Conservation (phyloP, 208 protist genomes). For the Herpetomonas samuelpessoai region DNA sequence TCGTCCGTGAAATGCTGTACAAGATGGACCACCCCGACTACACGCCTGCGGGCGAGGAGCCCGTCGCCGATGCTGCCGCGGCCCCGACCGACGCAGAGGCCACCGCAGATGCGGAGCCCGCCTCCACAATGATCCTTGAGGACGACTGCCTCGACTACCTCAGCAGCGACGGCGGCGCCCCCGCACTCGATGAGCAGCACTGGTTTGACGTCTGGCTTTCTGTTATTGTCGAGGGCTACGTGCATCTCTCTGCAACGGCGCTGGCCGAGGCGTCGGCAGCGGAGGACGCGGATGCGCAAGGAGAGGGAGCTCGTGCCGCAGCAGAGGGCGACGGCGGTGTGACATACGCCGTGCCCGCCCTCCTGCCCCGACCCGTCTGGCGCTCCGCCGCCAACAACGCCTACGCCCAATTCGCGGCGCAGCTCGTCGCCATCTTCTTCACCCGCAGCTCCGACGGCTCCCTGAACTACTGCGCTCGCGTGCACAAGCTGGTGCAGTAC, state of each 20-base stretch:
- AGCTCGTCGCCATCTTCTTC: constrained; percentile 39
- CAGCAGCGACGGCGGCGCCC: constrained; percentile 22
- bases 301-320: not conserved
- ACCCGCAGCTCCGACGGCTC: constrained; percentile 32
- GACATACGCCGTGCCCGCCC: constrained; percentile 10
- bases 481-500: constrained; percentile 41
- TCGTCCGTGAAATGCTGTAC: not conserved
- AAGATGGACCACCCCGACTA: not conserved
- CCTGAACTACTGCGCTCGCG: constrained; percentile 43
- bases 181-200: constrained; percentile 17
- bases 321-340: not conserved
- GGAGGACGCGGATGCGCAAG: constrained; percentile 4
- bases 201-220: constrained; percentile 25
- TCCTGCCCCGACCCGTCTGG: constrained; percentile 15
- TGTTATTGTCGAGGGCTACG: constrained; percentile 23
- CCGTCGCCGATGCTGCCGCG: not conserved
- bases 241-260: constrained; percentile 16
- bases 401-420: constrained; percentile 37
- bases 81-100: not conserved
- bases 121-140: constrained; percentile 7
- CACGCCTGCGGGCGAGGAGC: too few relatives aligned
- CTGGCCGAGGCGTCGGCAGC: constrained; percentile 4
- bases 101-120: constrained; percentile 1
- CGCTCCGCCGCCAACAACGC: constrained; percentile 24
- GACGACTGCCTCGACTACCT: constrained; percentile 39